These are phyloP conservation scores for Apiotrichum gracile DNA, from an alignment of 1,284 basidiomycete genomes.

Conservation along the genomic window DNA sequence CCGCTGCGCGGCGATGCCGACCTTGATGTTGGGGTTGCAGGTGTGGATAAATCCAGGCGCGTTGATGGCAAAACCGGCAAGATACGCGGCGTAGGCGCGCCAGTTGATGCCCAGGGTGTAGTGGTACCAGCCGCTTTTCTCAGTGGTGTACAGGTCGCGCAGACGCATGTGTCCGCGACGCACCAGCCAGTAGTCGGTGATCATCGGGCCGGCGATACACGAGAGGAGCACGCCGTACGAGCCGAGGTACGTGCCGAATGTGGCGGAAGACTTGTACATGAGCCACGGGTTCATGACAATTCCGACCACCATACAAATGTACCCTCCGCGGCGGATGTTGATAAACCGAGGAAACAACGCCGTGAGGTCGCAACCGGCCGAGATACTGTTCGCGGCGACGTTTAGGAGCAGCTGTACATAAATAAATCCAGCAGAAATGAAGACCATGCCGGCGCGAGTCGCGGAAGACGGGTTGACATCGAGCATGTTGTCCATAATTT, in stretches of 20 bases:
- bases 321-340: constrained; percentile 78
- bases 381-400: constrained; percentile 78
- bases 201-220: constrained; percentile 77
- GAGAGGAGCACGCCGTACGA: constrained; percentile 61
- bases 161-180: constrained; percentile 66
- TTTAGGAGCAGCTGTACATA: constrained; percentile 51
- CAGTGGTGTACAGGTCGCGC: constrained; percentile 61
- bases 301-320: constrained; percentile 68
- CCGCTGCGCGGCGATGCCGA: constrained; percentile 60
- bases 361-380: constrained; percentile 77
- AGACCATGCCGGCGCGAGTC: constrained; percentile 46
- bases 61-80: constrained; percentile 70
- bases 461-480: constrained; percentile 19
- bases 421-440: constrained; percentile 57
- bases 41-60: constrained; percentile 55
- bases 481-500: constrained; percentile 40
- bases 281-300: constrained; percentile 68
- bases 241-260: constrained; percentile 75
- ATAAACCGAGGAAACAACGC: constrained; percentile 73
- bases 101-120: constrained; percentile 72
- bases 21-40: constrained; percentile 53
- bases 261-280: constrained; percentile 65
- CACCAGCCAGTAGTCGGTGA: constrained; percentile 74
- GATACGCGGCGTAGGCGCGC: constrained; percentile 50
- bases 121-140: constrained; percentile 62